Base-by-base conservation (phyloP, 2,329 filamentous ascomycete genomes). In the Hymenoscyphus infarciens region DNA sequence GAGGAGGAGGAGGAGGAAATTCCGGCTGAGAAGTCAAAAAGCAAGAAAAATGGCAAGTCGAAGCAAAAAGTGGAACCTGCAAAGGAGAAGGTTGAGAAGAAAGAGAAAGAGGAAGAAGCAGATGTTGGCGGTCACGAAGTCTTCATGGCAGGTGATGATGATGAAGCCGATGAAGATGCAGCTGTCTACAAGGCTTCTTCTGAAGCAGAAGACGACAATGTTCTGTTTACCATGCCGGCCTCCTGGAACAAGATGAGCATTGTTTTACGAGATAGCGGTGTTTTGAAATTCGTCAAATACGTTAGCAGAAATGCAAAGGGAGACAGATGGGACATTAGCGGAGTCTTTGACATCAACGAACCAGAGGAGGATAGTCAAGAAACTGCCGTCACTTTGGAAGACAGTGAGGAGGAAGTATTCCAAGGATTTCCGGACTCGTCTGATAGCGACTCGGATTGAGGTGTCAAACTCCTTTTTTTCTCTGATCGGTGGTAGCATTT, bases 281-380 rank as follows among this genome's bases (percentile, higher is more conserved):
- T 90, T 15, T 81, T 99, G 73, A 88, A 91, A 75, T 99, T 99
- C 74, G 92, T 98, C 72, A 99, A 98, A 80, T 99, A 98, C 75
- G 89, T 99, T 25, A 96, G 90, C 76, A 82, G 82, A 64, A 85
- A 83, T 58, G 95, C 95, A 7, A 85, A 85, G 72, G 95, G 95
- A 0, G 95, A 98, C 77, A 83, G 95, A 53, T 98, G 93, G 92
- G 95, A 99, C 77, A 82, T 98, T 57, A 88, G 86, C 56, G 95
- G 87, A 0, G 86, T 87, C 38, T 91, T 90, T 75, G 91, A 88
- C 27, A 88, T 97, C 35, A 83, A 83, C 66, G 83, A 85, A 63
- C 74, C 79, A 42, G 74, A 75, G 0, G 74, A 74, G 1, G 73
- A 77, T 0, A 78, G 76, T 0, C 74, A 71, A 0, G 76, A 74